phyloP scores from a whole-genome alignment of 75 land plant species.

The Picea sitchensis region DNA sequence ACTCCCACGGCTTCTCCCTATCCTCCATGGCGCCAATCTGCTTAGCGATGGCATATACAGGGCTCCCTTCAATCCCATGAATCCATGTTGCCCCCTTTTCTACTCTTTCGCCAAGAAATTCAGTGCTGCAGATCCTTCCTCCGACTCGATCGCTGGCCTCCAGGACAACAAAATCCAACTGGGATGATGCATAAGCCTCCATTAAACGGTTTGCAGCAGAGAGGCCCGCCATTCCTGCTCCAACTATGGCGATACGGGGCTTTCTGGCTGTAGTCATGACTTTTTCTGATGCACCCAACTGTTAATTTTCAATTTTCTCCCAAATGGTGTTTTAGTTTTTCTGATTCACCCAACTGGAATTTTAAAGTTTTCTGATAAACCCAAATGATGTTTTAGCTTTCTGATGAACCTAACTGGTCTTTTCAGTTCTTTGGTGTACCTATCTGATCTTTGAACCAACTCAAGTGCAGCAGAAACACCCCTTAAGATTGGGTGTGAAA shows the following conservation, averaged over 20 bases:
- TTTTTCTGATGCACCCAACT: not conserved
- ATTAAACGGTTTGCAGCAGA: slow-evolving; percentile 25
- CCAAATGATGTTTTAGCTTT: not conserved
- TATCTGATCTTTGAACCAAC: too few relatives aligned
- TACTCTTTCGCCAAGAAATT: slow-evolving; percentile 21
- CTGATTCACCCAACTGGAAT: not conserved
- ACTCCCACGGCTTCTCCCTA: slow-evolving; percentile 20
- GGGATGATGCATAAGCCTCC: not conserved
- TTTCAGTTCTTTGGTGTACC: too few relatives aligned
- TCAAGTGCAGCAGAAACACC: too few relatives aligned
- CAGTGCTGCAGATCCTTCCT: slow-evolving; percentile 23
- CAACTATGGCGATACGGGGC: slow-evolving; percentile 27
- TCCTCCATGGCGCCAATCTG: slow-evolving; percentile 26
- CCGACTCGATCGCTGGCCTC: slow-evolving; percentile 27
- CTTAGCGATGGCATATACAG: slow-evolving; percentile 15
- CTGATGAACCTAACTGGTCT: too few relatives aligned
- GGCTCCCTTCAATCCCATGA: slow-evolving; percentile 37
- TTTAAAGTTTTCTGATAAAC: too few relatives aligned
- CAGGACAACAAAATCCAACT: slow-evolving; percentile 17
- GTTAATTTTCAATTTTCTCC: too few relatives aligned
- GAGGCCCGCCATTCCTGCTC: slow-evolving; percentile 41
- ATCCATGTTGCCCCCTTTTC: slow-evolving; percentile 36
- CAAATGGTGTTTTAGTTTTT: too few relatives aligned
- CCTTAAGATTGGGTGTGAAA: too few relatives aligned
- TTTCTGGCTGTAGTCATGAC: slow-evolving; percentile 5